Base-by-base conservation (phyloP, 306 rosid species). In the Begonia peltatifolia region DNA sequence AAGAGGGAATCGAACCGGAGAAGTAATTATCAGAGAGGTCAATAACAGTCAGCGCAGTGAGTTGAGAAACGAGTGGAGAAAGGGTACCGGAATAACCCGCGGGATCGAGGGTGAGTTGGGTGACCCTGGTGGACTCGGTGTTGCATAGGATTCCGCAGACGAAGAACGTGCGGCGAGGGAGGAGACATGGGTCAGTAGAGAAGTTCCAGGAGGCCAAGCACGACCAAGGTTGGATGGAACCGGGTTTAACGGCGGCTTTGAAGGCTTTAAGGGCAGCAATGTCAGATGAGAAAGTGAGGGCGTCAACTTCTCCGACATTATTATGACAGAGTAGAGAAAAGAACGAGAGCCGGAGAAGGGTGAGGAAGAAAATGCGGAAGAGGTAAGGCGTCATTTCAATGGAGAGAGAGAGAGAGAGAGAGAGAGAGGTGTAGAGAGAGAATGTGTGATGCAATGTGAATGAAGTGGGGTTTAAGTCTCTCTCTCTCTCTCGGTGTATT, bases 181-280 rank as follows among this genome's bases (percentile, higher is more conserved):
- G 0, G 9, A 82, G 55, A 41, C 97, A 90, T 5, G 97, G 94
- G 46, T 90, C 94, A 17, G 58, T 36, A 74, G 84, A 53, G 84
- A 90, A 90, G 76, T 83, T 79, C 97, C 97, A 90, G 9, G 95
- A 82, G 41, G 76, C 82, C 20, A 90, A 41, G 62, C 97, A 90
- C 6, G 97, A 82, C 69, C 68, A 85, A 0, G 87, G 64, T 9
- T 71, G 53, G 43, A 90, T 78, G 25, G 97, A 85, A 10, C 84
- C 68, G 53, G 90, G 63, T 64, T 72, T 78, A 42, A 90, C 58
- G 2, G 97, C 70, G 62, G 85, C 69, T 69, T 80, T 83, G 79
- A 90, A 83, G 47, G 97, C 81, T 46, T 80, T 80, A 50, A 90
- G 84, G 12, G 92, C 87, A 16, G 79, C 58, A 35, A 80, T 63